Evolutionary conservation across 148 eudicot species (phyloP).

Genomic region (Heliamphora exappendiculata): DNA sequence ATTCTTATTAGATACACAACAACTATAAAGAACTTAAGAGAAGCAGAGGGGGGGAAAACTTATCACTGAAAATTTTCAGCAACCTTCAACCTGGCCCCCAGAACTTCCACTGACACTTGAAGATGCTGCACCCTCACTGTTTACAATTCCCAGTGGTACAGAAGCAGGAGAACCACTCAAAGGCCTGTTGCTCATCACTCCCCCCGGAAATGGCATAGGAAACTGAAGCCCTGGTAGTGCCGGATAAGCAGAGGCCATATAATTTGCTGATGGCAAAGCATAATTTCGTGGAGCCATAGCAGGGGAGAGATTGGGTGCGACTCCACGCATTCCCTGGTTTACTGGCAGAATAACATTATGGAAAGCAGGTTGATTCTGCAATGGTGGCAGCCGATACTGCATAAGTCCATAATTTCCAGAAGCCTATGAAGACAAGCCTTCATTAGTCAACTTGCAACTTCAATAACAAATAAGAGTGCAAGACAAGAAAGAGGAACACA

Average conservation of each 20-base stretch:
- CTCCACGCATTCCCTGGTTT: slow-evolving; percentile 71
- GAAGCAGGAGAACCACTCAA: slow-evolving; percentile 52
- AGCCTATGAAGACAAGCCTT: slow-evolving; percentile 40
- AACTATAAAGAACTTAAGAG: not conserved
- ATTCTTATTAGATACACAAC: not conserved
- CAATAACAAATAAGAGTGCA: slow-evolving; percentile 5
- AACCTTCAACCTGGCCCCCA: slow-evolving; percentile 81
- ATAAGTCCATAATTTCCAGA: slow-evolving; percentile 78
- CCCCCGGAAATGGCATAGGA: slow-evolving; percentile 64
- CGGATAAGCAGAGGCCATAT: slow-evolving; percentile 58
- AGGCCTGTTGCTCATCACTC: slow-evolving; percentile 58
- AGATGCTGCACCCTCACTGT: slow-evolving; percentile 61
- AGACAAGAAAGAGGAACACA: slow-evolving; percentile 1
- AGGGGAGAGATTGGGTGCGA: slow-evolving; percentile 52
- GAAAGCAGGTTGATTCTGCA: slow-evolving; percentile 69
- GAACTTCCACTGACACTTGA: slow-evolving; percentile 56
- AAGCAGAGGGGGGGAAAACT: not conserved
- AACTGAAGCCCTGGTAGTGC: slow-evolving; percentile 53
- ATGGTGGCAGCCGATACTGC: slow-evolving; percentile 69
- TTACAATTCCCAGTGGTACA: slow-evolving; percentile 38
- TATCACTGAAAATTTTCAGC: slow-evolving; percentile 2
- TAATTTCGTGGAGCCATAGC: slow-evolving; percentile 61
- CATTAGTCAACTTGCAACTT: slow-evolving; percentile 10
- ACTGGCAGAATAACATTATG: slow-evolving; percentile 39
- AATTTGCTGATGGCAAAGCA: slow-evolving; percentile 32